Evolutionary conservation across 164 flowering plant species (phyloP), one percentile per base, ranked within the genome.

Genomic region (Protea cynaroides): DNA sequence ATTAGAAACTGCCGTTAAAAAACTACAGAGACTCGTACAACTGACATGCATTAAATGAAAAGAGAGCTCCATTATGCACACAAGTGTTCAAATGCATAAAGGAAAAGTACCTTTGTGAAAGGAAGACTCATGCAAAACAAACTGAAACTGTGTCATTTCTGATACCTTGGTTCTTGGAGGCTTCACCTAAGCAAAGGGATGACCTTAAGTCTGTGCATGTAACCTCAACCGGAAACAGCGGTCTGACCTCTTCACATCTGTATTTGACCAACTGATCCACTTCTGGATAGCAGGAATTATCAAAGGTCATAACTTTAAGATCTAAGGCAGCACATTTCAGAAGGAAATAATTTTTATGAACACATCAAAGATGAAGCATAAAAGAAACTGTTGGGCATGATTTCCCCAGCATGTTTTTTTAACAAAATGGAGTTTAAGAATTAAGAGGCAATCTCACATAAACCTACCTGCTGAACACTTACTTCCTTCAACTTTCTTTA

Each of bases 91-190:
- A 13, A 19, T 21, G 47, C 8, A 5, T 13, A 7, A 13, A 18
- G 8, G 25, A 56, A 56, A 56, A 36, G 36, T 19, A 51, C 5
- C 9, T 36, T 24, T 65, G 7, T 44, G 37, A 14, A 17, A 36
- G 21, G 18, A 65, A 65, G 21, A 57, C 29, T 7, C 56, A 68
- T 17, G 14, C 9, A 47, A 29, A 56, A 57, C 29, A 22, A 34
- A 19, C 1, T 29, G 23, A 56, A 23, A 62, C n/a, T n/a, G 5
- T 40, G 14, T 44, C 21, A 50, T 2, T 18, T 69, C 23, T 68
- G 49, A 58, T 52, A 79, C 83, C 81, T 60, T 76, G 59, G 44
- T 58, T 71, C 53, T 73, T 69, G 36, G 79, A 59, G 66, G 73
- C 68, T 64, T 61, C 37, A 43, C 40, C 58, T 55, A 79, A 75